Evolutionary conservation across 2,329 filamentous ascomycete species (phyloP), one percentile per base, ranked within the genome.

Genomic region (Neofusicoccum umdonicola): DNA sequence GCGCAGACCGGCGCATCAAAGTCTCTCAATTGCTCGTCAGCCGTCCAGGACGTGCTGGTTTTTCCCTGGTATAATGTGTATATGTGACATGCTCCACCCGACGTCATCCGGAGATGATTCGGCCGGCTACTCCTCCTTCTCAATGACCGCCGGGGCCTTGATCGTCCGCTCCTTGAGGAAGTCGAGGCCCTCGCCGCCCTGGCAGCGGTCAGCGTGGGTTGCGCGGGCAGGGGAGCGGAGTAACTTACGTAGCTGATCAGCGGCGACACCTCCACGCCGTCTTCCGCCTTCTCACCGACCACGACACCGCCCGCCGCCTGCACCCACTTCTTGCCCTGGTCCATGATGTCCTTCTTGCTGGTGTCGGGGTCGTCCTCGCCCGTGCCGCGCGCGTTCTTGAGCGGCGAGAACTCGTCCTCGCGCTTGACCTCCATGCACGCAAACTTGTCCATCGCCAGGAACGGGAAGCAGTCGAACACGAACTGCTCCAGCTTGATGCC

Each of bases 401-500:
- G 83, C 4, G 95, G 95, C 34, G 93, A 97, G 82, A 99, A 99
- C 81, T 99, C 95, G 71, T 99, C 95, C 82, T 97, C 93, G 67
- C 95, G 92, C 78, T 89, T 92, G 61, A 99, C 95, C 81, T 99
- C 95, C 81, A 98, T 90, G 79, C 89, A 96, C 27, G 93, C 95
- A 74, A 99, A 99, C 81, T 96, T 93, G 69, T 89, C 85, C 68
- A 99, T 87, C 17, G 89, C 82, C 61, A 96, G 83, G 83, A 94
- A 86, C 67, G 94, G 93, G 85, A 99, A 99, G 74, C 96, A 95
- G 76, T 99, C 95, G 76, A 99, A 99, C 67, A 99, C 93, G 73
- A 98, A 99, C 80, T 98, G 95, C 85, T 99, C 95, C 44, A 99
- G 87, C 85, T 99, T 99, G 85, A 99, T 93, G 70, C 95, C 95